These are phyloP conservation scores for Eucalyptus decipiens DNA, from an alignment of 345 rosid species.

Conservation along the genomic window DNA sequence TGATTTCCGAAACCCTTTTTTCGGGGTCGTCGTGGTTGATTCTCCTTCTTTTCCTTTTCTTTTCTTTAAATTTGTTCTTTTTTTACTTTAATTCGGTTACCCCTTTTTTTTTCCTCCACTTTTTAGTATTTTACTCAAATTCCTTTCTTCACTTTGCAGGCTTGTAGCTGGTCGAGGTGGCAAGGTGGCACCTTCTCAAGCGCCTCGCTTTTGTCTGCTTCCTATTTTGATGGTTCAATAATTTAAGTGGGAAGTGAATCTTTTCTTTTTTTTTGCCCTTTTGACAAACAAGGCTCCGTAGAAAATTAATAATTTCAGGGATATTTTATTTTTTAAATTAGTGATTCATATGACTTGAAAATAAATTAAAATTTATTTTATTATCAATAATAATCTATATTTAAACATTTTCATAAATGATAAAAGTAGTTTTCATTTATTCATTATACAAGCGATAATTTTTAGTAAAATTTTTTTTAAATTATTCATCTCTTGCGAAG, in stretches of 20 bases:
- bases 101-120: not conserved
- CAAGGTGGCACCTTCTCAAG: not conserved
- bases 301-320: no score
- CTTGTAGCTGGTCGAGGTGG: not conserved
- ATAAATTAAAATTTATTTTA: no score
- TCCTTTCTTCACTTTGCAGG: not conserved
- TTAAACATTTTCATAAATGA: no score
- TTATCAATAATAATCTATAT: rapidly evolving
- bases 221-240: not conserved
- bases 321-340: no score
- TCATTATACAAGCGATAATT: no score
- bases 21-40: not conserved
- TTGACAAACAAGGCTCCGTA: not conserved
- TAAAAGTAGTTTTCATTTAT: no score
- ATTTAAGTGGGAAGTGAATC: not conserved
- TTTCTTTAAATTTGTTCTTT: not conserved
- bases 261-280: not conserved
- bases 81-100: not conserved
- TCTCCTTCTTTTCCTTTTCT: not conserved
- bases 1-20: not conserved
- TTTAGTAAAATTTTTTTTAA: no score
- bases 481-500: not conserved
- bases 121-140: not conserved
- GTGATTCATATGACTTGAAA: not conserved
- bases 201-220: not conserved